Evolutionary conservation across 2,329 filamentous ascomycete species (phyloP).

Genomic region (Aspergillus quadrilineatus): DNA sequence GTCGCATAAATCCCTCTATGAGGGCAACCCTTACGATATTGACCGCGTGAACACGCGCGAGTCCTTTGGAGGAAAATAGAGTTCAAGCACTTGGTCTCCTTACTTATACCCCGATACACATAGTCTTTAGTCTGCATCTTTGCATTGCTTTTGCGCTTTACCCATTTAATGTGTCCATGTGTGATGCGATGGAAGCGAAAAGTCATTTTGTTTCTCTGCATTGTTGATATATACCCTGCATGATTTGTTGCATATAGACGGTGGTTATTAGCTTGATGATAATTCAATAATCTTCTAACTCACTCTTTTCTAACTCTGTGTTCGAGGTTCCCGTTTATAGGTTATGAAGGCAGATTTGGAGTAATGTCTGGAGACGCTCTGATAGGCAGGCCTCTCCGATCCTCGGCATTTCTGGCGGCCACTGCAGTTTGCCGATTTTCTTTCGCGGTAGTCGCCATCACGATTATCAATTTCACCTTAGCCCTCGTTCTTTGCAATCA

Average conservation of each 20-base stretch:
- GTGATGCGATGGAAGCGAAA: conserved; percentile 14
- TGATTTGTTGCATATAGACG: conserved; percentile 18
- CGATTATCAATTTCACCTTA: conserved; percentile 5
- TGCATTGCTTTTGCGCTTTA: background rate
- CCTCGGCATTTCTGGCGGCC: conserved; percentile 3
- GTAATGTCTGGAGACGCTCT: background rate
- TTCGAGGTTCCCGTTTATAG: no score
- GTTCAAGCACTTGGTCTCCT: background rate
- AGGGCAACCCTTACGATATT: conserved; percentile 46
- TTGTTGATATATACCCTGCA: conserved; percentile 25
- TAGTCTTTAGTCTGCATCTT: conserved; percentile 21
- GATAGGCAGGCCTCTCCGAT: conserved; percentile 14
- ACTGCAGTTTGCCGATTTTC: background rate
- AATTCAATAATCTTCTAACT: conserved; percentile 1
- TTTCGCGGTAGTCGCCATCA: conserved; percentile 4
- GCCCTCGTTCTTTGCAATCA: background rate
- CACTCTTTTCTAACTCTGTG: background rate
- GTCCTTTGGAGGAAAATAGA: conserved; percentile 29
- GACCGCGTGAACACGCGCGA: conserved; percentile 46
- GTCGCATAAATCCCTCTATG: conserved; percentile 34
- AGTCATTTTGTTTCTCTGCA: conserved; percentile 13
- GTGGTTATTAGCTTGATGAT: conserved; percentile 9
- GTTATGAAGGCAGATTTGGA: background rate
- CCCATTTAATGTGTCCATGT: conserved; percentile 15
- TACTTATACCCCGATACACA: conserved; percentile 13